Conservation (phyloP, 495 filamentous ascomycete species). For the Podospora bellae-mahoneyi region DNA sequence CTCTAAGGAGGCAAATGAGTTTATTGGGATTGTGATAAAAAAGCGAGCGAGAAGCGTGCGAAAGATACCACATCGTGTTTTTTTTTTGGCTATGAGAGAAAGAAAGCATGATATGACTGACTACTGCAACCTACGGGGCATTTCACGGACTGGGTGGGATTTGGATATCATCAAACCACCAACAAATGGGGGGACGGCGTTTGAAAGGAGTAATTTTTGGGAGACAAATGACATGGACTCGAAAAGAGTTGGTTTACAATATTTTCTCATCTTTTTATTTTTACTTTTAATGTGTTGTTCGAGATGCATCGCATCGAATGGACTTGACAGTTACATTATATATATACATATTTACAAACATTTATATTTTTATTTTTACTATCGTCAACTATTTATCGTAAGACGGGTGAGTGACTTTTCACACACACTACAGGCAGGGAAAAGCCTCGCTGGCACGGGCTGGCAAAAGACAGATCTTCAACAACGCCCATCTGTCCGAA, state of each 20-base stretch:
- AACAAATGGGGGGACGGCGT: not conserved
- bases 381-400: no score
- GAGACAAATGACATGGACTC: not conserved
- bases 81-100: conserved; percentile 7
- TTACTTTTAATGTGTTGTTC: not conserved
- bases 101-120: not conserved
- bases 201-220: not conserved
- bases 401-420: no score
- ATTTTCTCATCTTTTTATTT: not conserved
- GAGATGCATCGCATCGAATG: not conserved
- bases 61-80: conserved; percentile 6
- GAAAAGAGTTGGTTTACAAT: not conserved
- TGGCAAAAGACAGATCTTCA: no score
- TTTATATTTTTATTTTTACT: not conserved
- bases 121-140: not conserved
- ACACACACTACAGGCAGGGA: no score
- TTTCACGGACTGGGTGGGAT: not conserved
- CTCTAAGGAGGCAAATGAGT: conserved; percentile 66
- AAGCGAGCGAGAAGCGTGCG: conserved; percentile 5
- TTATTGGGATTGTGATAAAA: conserved; percentile 46
- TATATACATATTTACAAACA: not conserved
- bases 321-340: not conserved
- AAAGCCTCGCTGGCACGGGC: no score
- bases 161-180: not conserved
- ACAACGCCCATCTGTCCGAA: no score